Evolutionary conservation across 306 rosid genomes (phyloP).

Genomic region (Rosa persica): DNA sequence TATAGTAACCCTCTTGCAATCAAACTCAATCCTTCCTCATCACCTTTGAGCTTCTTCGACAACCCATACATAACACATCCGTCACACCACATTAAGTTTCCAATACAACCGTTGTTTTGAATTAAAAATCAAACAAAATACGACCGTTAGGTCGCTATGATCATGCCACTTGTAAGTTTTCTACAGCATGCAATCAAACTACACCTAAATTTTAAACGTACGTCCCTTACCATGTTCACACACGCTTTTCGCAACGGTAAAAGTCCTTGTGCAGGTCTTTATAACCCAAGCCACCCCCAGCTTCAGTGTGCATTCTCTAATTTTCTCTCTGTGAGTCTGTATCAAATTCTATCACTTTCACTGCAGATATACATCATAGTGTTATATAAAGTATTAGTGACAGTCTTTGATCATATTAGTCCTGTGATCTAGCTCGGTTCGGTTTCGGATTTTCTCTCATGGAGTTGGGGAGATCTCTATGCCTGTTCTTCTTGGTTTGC

Average conservation of each 20-base stretch:
- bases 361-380: background rate
- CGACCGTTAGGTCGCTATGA: constrained; percentile 25
- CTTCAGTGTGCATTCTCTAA: constrained; percentile 2
- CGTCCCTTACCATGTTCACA: background rate
- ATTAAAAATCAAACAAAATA: background rate
- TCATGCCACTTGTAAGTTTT: constrained; percentile 17
- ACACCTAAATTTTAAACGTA: background rate
- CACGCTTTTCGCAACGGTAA: constrained; percentile 20
- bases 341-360: background rate
- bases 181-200: background rate
- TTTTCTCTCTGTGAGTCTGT: background rate
- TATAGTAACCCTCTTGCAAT: background rate
- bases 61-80: background rate
- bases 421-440: background rate
- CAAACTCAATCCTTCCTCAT: background rate
- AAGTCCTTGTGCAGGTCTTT: background rate
- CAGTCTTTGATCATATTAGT: background rate
- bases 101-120: background rate
- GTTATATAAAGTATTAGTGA: background rate
- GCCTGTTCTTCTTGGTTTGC: constrained; percentile 19
- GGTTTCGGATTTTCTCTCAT: constrained; percentile 21
- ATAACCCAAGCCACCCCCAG: background rate
- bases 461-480: constrained; percentile 37
- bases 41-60: background rate
- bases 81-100: constrained; percentile 8